Evolutionary conservation across 2,329 filamentous ascomycete genomes (phyloP), one percentile per base, ranked within the genome.

Genomic region (Phialophora macrospora): DNA sequence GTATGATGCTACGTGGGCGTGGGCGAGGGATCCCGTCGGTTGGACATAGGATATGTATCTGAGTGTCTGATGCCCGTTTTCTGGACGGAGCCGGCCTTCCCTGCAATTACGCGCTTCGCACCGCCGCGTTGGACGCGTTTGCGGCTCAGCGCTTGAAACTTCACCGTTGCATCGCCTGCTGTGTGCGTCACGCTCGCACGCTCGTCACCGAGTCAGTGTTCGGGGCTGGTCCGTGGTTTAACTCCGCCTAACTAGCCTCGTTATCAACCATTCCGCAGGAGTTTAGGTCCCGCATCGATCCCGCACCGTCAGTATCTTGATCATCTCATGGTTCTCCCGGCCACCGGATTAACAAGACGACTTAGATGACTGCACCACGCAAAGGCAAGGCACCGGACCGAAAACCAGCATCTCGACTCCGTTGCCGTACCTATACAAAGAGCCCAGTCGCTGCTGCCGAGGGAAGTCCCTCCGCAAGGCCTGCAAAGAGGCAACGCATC

Each of bases 361-460:
- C 30, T 68, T 71, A 71, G 70, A 71, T 71, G 70, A 65, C 66
- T 70, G 61, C 66, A 55, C 56, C 65, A 65, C 65, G 66, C 52
- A 70, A 68, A 58, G 68, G 64, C 26, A 67, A 70, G 60, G 64
- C 60, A 38, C 49, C 55, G 59, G 66, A 71, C 48, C 66, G 64
- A 65, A 64, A 52, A 51, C 65, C 55, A n/a, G 28, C 62, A 41
- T 65, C 60, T 48, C 64, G 63, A 44, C 64, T 56, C 49, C 58
- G 46, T 17, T 41, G 38, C 48, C 48, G 51, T 38, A 34, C 57
- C 12, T 59, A 62, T 26, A 34, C 62, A 11, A 67, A 69, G 44
- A 48, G 67, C 62, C 62, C 60, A 38, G 28, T 57, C n/a, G 46
- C 49, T n/a, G 38, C 49, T n/a, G 62, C 65, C 44, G 60, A 66